Evolutionary conservation across 2,329 filamentous ascomycete genomes (phyloP), one percentile per base, ranked within the genome.

Genomic region (Colletotrichum camelliae): DNA sequence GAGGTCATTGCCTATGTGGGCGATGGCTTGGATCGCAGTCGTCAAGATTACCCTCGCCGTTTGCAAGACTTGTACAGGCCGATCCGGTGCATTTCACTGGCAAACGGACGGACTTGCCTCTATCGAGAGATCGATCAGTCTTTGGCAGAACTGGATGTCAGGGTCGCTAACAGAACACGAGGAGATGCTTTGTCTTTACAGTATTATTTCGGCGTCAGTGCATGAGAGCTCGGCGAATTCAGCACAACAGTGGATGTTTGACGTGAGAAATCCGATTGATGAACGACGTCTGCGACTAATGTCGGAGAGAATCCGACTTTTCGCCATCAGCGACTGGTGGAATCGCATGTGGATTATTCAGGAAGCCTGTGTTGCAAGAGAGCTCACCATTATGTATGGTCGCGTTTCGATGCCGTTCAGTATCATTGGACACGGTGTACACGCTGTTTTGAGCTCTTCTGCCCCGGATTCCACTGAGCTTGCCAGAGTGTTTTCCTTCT

Each of bases 341-440:
- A 75, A 70, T 48, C 76, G 76, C 21, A 73, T 77, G 9, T 76
- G 78, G 78, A 65, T 78, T 5, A 61, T 80, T 1, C 79, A 79
- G 33, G 79, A 79, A 27, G 74, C 78, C 4, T 73, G 77, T 0
- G 72, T 78, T 18, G 75, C 77, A 2, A 55, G 27, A 31, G 31
- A 24, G 13, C 76, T 77, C 1, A 58, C 68, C 4, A 52, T 78
- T 6, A 48, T 21, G 3, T 77, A 70, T 10, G 77, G 77, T 5
- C 66, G 55, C 18, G 64, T 57, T 8, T 72, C 68, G 3, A 58
- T 77, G 8, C 68, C 68, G 7, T 77, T 77, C 29, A 7, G 5
- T 2, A 15, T 10, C 21, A 57, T 76, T 5, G 68, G 13, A 5
- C 12, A 33, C 2, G 74, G 65, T 1, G 18, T 39, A 7, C 15